Conservation (phyloP, 371 early-diverging fungal species). For the Nematocida ausubeli region DNA sequence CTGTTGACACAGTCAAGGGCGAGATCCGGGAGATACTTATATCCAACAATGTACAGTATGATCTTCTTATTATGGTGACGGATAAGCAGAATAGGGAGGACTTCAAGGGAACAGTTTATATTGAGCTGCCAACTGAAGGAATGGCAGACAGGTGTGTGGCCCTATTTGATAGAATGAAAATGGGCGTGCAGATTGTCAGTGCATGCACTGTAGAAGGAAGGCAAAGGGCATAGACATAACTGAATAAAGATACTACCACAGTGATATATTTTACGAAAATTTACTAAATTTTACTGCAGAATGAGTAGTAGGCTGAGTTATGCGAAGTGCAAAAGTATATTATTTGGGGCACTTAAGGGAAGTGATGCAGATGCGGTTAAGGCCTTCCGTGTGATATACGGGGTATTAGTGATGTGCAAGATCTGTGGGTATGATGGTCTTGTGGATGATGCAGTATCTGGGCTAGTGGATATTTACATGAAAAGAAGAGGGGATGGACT, state of each 20-base stretch:
- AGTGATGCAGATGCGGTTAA: not conserved
- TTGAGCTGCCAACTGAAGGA: conserved; percentile 42
- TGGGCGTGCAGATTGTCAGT: conserved; percentile 47
- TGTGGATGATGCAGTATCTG: not conserved
- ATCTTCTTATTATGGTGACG: conserved; percentile 1
- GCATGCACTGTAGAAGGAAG: conserved; percentile 31
- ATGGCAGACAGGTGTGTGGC: conserved; percentile 42
- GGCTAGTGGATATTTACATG: conserved; percentile 3
- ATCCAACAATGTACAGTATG: not conserved
- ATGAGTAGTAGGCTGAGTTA: not conserved
- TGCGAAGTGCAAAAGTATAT: not conserved
- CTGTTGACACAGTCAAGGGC: not conserved
- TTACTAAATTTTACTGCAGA: not conserved
- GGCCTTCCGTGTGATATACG: not conserved
- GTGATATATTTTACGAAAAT: not conserved
- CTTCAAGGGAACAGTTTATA: conserved; percentile 44
- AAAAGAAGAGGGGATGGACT: conserved; percentile 14
- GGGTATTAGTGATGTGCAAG: not conserved
- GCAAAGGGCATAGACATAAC: not conserved
- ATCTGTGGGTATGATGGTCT: not conserved
- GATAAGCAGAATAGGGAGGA: conserved; percentile 21
- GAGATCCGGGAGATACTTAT: conserved; percentile 27
- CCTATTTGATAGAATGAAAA: conserved; percentile 26
- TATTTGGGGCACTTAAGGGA: not conserved
- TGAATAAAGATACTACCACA: not conserved